Evolutionary conservation across 2,329 filamentous ascomycete species (phyloP), one percentile per base, ranked within the genome.

Genomic region (Colletotrichum trifolii): DNA sequence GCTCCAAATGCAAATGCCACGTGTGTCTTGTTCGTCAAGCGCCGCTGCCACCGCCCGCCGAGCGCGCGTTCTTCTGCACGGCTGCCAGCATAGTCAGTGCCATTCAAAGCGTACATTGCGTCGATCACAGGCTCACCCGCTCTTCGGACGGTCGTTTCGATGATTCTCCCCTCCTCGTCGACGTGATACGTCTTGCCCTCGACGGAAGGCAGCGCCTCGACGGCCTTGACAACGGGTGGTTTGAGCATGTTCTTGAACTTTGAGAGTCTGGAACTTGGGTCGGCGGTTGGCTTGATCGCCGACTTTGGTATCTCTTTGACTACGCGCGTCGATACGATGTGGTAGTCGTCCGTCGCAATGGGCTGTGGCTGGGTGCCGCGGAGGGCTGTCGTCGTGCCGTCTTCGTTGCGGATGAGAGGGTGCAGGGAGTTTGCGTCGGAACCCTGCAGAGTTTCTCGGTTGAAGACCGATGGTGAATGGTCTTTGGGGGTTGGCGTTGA

Each of bases 161-260:
- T 67, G 39, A 67, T 45, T 10, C 42, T 39, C 10, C 64, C 66
- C 54, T 67, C 39, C 36, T 67, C 58, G 49, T 68, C 39, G 8
- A 67, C 36, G n/a, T 63, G 64, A 43, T 68, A 68, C 12, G 64
- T 56, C 59, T 68, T 68, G n/a, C 59, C 59, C 46, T 68, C 66
- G 6, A 47, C n/a, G 40, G 9, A 60, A 0, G 66, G 64, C 45
- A 68, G 58, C 35, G 55, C 50, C 12, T 64, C 66, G 1, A 54
- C 43, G 1, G 66, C 66, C 47, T 64, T 64, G 15, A 64, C 66
- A 15, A 53, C 66, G 25, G 64, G 64, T 4, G 66, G 54, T 47
- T 64, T 68, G 43, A 68, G 48, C 34, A 67, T 49, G 35, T 42
- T 59, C 47, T 60, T 67, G 33, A 68, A 39, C 40, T 39, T 64